These are phyloP conservation scores for Cryptococcus floricola DNA, from an alignment of 1,284 basidiomycete genomes.

Conservation along the genomic window DNA sequence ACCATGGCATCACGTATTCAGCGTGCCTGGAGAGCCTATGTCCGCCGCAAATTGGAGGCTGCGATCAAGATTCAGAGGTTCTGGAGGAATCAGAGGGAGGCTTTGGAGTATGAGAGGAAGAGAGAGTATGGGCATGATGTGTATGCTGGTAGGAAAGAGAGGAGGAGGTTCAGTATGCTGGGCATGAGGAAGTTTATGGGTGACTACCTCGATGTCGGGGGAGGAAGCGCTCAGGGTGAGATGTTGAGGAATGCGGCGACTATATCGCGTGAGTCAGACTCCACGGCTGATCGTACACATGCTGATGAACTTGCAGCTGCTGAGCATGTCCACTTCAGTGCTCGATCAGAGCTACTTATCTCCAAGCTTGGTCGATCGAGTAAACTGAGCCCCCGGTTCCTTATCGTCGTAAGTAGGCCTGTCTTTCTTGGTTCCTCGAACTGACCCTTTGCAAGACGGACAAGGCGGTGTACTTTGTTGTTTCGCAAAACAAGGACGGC, in stretches of 20 bases:
- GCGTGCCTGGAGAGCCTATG: slow-evolving; percentile 91
- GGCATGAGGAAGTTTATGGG: slow-evolving; percentile 94
- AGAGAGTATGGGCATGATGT: slow-evolving; percentile 93
- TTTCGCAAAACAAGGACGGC: slow-evolving; percentile 68
- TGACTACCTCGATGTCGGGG: slow-evolving; percentile 90
- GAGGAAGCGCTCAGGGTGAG: slow-evolving; percentile 72
- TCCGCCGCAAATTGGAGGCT: slow-evolving; percentile 92
- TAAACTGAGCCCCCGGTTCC: slow-evolving; percentile 85
- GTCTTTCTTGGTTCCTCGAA: background rate
- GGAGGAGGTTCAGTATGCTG: slow-evolving; percentile 86
- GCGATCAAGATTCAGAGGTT: slow-evolving; percentile 93
- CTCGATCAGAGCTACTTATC: slow-evolving; percentile 77
- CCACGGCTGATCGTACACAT: background rate
- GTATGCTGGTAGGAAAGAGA: slow-evolving; percentile 86
- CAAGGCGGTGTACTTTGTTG: slow-evolving; percentile 81
- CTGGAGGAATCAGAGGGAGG: slow-evolving; percentile 98
- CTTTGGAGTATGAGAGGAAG: slow-evolving; percentile 78
- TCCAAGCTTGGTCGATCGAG: slow-evolving; percentile 85
- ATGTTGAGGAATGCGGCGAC: slow-evolving; percentile 72
- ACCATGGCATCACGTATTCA: slow-evolving; percentile 98
- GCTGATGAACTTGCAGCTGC: slow-evolving; percentile 41
- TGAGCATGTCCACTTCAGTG: slow-evolving; percentile 82
- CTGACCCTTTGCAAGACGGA: slow-evolving; percentile 60
- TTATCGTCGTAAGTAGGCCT: slow-evolving; percentile 67
- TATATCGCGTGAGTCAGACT: slow-evolving; percentile 60